Evolutionary conservation across 2,329 filamentous ascomycete species (phyloP).

Genomic region (Allantophomopsis cytisporea): DNA sequence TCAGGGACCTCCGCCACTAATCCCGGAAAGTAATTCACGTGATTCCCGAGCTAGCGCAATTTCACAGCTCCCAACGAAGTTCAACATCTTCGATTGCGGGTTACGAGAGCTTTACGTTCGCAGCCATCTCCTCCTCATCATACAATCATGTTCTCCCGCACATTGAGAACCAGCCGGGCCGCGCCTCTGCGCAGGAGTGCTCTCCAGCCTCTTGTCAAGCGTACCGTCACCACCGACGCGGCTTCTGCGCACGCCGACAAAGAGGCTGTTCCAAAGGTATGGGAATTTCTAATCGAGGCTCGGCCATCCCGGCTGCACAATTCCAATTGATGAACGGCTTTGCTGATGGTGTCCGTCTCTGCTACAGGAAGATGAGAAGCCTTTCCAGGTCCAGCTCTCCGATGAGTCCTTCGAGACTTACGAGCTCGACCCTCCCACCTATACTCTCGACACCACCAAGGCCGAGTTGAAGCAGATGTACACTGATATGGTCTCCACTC

Average conservation of each 20-base stretch:
- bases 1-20: too few species aligned
- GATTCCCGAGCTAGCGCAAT: too few species aligned
- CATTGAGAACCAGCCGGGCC: constrained; percentile 46
- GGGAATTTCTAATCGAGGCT: constrained; percentile 13
- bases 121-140: too few species aligned
- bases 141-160: constrained; percentile 53
- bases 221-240: constrained; percentile 88
- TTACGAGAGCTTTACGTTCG: too few species aligned
- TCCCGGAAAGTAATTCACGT: too few species aligned
- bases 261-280: constrained; percentile 53
- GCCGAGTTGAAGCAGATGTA: constrained; percentile 99
- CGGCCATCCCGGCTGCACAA: too few species aligned
- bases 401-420: constrained; percentile 99
- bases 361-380: constrained; percentile 76
- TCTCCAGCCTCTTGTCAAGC: constrained; percentile 25
- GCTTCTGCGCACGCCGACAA: constrained; percentile 83
- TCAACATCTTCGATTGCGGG: too few species aligned
- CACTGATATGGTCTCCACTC: constrained; percentile 87
- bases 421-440: constrained; percentile 90
- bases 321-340: too few species aligned
- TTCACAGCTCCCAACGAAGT: too few species aligned
- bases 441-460: constrained; percentile 90
- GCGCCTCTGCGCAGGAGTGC: constrained; percentile 35
- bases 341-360: too few species aligned
- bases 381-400: constrained; percentile 82